phyloP scores from a whole-genome alignment of 1,139 yeast species.

The Pichia sp. region DNA sequence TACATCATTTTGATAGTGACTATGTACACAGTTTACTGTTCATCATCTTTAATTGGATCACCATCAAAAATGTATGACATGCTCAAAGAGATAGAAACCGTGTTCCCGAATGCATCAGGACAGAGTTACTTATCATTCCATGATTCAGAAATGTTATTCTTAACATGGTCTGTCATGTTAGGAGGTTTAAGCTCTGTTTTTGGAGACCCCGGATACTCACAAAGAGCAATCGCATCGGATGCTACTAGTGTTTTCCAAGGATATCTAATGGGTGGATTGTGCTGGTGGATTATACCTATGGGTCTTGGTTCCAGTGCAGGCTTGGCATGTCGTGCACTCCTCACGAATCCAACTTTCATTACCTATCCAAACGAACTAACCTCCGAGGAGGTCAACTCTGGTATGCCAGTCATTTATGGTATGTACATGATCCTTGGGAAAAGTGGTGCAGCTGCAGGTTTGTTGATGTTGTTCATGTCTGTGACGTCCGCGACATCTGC shows the following conservation, averaged over 20 bases:
- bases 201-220: conserved; percentile 26
- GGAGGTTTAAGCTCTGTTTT: conserved; percentile 17
- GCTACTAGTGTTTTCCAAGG: conserved; percentile 29
- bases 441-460: conserved; percentile 36
- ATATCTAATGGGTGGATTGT: conserved; percentile 37
- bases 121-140: conserved; percentile 39
- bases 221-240: conserved; percentile 35
- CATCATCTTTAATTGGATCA: conserved; percentile 38
- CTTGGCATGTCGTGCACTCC: conserved; percentile 26
- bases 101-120: conserved; percentile 36
- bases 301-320: conserved; percentile 39
- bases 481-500: conserved; percentile 44
- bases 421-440: conserved; percentile 37
- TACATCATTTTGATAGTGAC: conserved; percentile 27
- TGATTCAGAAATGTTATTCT: conserved; percentile 28
- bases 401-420: conserved; percentile 39
- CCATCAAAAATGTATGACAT: conserved; percentile 41
- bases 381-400: conserved; percentile 27
- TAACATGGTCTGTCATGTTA: conserved; percentile 21
- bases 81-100: conserved; percentile 26
- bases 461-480: conserved; percentile 42
- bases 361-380: conserved; percentile 23
- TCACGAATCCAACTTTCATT: conserved; percentile 31
- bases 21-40: conserved; percentile 35
- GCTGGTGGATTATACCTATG: conserved; percentile 39